Evolutionary conservation across 306 rosid species (phyloP).

Genomic region (Ziziphus jujuba): DNA sequence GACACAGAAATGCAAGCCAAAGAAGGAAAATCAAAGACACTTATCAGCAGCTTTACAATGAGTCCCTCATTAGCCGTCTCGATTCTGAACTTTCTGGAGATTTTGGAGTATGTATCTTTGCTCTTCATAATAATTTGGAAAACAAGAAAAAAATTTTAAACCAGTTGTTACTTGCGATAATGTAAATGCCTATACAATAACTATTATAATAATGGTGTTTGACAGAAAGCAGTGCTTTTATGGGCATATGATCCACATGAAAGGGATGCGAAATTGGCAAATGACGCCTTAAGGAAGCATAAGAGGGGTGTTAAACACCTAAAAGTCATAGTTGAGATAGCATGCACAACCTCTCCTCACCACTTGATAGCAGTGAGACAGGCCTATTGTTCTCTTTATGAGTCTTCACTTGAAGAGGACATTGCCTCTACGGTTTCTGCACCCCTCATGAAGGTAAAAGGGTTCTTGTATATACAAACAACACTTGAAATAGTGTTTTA

Average conservation of each 20-base stretch:
- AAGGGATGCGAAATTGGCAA: slow-evolving; percentile 79
- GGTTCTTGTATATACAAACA: neutral
- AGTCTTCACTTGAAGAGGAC: slow-evolving; percentile 87
- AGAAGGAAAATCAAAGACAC: slow-evolving; percentile 68
- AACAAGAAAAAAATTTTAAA: too few species aligned
- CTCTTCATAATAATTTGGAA: neutral
- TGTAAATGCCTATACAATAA: too few species aligned
- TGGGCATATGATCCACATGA: slow-evolving; percentile 79
- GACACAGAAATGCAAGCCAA: slow-evolving; percentile 74
- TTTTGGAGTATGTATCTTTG: slow-evolving; percentile 60
- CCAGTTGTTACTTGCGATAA: too few species aligned
- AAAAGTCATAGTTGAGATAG: slow-evolving; percentile 70
- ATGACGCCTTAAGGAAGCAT: slow-evolving; percentile 47
- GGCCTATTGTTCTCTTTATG: slow-evolving; percentile 63
- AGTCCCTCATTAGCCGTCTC: slow-evolving; percentile 68
- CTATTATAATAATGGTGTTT: slow-evolving; percentile 17
- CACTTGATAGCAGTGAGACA: slow-evolving; percentile 84
- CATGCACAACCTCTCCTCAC: slow-evolving; percentile 84
- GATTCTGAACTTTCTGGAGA: slow-evolving; percentile 75
- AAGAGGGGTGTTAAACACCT: slow-evolving; percentile 48
- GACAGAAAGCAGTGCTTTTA: slow-evolving; percentile 71
- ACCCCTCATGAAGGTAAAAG: slow-evolving; percentile 68
- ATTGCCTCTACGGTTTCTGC: slow-evolving; percentile 50
- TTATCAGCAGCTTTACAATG: slow-evolving; percentile 71
- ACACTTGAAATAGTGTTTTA: neutral